Evolutionary conservation across 1,139 yeast species (phyloP), one percentile per base, ranked within the genome.

Genomic region (Candida gigantensis): DNA sequence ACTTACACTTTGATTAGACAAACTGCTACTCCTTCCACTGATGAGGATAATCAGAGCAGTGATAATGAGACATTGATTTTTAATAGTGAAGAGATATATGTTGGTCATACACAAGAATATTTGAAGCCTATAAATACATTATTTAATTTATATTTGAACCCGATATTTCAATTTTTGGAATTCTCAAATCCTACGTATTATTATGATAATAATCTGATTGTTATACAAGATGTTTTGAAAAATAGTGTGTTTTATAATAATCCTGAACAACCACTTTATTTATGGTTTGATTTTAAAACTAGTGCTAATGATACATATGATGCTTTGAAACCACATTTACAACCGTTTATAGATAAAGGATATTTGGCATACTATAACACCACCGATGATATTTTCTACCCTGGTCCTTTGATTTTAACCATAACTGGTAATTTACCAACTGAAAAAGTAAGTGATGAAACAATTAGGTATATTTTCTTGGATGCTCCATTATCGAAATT

Each of bases 21-120:
- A 19, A 57, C 65, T 7, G 45, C 43, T 0, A 55, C 61, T 6
- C 48, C 44, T 11, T 41, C 59, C 14, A 49, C 60, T 3, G 43
- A 6, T 28, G 38, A 20, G n/a, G n/a, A 20, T 20, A 4, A 20
- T 6, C 23, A 20, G n/a, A 12, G 25, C 12, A 23, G n/a, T 12
- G 14, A 38, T 26, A 52, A 54, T 6, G 39, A 45, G n/a, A 43
- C 57, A 11, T 47, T 52, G 9, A 35, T 42, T 17, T 60, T 69
- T 51, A 24, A 57, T 45, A 50, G 57, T 6, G 56, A 61, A 20
- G 68, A 65, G 12, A 59, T 84, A n/a, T 81, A 72, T 36, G 88
- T 84, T 30, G 90, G 90, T 2, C 92, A 84, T 52, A 79, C 75
- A 44, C 64, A 64, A 41, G 65, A 63, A 4, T 72, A 69, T 37